Evolutionary conservation across 805 yeast genomes (phyloP).

Genomic region (Nakazawaea ishiwadae): DNA sequence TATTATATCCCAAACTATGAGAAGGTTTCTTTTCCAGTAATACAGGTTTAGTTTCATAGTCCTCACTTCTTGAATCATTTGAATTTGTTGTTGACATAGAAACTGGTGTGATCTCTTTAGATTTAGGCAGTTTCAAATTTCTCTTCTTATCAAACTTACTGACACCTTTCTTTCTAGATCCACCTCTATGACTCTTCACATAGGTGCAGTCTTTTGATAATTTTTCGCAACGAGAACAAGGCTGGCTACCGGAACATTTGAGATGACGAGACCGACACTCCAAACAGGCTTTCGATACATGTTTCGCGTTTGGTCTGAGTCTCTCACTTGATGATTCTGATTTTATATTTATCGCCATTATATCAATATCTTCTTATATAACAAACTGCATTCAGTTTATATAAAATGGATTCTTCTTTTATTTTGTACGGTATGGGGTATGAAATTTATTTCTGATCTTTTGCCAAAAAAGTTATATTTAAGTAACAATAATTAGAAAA

Average conservation of each 20-base stretch:
- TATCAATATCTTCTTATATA: neutral
- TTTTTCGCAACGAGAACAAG: slow-evolving; percentile 40
- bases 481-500: no score
- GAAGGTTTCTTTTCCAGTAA: neutral
- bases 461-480: no score
- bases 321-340: neutral
- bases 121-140: neutral
- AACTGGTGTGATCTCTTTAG: neutral
- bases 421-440: no score
- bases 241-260: slow-evolving; percentile 45
- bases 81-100: slow-evolving; percentile 1
- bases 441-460: no score
- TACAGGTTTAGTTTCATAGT: neutral
- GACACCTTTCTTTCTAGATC: slow-evolving; percentile 46
- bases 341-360: no score
- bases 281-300: slow-evolving; percentile 44
- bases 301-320: slow-evolving; percentile 22
- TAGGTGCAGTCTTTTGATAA: slow-evolving; percentile 35
- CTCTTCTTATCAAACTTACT: slow-evolving; percentile 18
- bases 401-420: no score
- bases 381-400: neutral
- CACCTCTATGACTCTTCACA: slow-evolving; percentile 50
- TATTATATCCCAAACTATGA: slow-evolving; percentile 2
- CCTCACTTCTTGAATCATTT: neutral
- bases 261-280: slow-evolving; percentile 47